Percentiles rank a stretch among this genome's conserved stretches.
Conservation (phyloP, 1,284 basidiomycete genomes). For the Ceratobasidium sp. region DNA sequence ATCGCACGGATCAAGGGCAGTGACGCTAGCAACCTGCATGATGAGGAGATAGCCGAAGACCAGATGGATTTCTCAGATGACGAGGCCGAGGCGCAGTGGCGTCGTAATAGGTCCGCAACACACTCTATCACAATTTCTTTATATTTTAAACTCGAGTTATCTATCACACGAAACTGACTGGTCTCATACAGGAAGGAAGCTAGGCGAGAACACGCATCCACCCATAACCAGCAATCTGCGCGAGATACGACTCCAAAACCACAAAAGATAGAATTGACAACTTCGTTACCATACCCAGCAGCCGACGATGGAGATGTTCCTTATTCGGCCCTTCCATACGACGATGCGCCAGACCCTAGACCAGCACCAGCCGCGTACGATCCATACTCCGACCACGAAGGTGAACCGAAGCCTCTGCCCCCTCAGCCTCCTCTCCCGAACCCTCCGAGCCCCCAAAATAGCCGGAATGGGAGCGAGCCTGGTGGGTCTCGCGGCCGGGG, state of each 20-base stretch:
- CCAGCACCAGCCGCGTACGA: constrained; percentile 45
- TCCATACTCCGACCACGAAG: constrained; percentile 26
- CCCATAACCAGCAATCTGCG: not conserved
- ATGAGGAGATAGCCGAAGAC: constrained; percentile 86
- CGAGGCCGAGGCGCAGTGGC: constrained; percentile 75
- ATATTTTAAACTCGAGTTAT: not conserved
- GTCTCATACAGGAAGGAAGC: constrained; percentile 14
- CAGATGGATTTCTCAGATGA: constrained; percentile 93
- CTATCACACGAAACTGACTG: not conserved
- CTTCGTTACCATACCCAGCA: constrained; percentile 13
- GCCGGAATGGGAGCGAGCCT: constrained; percentile 1
- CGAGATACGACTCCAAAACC: constrained; percentile 33
- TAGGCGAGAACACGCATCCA: constrained; percentile 19
- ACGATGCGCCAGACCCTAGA: constrained; percentile 28
- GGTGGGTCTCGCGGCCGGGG: constrained; percentile 17
- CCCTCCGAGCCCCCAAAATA: constrained; percentile 18
- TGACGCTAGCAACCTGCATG: constrained; percentile 91
- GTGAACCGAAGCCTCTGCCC: constrained; percentile 10
- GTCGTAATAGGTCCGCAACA: constrained; percentile 40
- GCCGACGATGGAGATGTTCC: constrained; percentile 37
- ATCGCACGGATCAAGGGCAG: constrained; percentile 78
- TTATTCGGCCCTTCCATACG: constrained; percentile 28
- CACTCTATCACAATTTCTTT: not conserved
- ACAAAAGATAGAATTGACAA: constrained; percentile 7
- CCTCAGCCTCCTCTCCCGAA: constrained; percentile 6